Evolutionary conservation across 352 stramenopile genomes (phyloP).

Genomic region (Globisporangium middletonii): DNA sequence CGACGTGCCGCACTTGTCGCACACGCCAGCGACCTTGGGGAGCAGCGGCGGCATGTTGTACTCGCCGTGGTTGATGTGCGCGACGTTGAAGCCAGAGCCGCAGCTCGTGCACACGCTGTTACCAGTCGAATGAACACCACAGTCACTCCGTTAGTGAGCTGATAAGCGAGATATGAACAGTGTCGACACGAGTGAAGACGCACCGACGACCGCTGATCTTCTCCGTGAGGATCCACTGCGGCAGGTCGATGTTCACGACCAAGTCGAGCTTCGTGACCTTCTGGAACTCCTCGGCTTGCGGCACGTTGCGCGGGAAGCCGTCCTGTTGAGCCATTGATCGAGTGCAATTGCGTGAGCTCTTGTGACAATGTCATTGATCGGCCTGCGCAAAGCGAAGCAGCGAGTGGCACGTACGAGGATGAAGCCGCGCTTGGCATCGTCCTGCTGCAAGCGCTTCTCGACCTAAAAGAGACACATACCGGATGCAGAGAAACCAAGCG

Average conservation of each 20-base stretch:
- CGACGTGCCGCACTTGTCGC: constrained; percentile 67
- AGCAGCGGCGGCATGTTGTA: constrained; percentile 89
- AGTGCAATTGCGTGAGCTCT: not conserved
- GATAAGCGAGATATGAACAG: not conserved
- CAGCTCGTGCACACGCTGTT: constrained; percentile 76
- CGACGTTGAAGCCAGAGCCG: constrained; percentile 85
- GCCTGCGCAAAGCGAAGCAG: not conserved
- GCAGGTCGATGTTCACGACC: constrained; percentile 87
- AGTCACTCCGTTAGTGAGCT: not conserved
- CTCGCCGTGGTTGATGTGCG: constrained; percentile 79
- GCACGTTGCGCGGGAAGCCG: constrained; percentile 86
- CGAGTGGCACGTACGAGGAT: constrained; percentile 43
- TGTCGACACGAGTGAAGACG: constrained; percentile 5
- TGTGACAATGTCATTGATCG: not conserved
- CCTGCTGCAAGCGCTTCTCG: constrained; percentile 58
- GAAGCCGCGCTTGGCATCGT: constrained; percentile 74
- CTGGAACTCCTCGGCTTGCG: constrained; percentile 81
- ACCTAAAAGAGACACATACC: constrained; percentile 24
- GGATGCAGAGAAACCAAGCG: not conserved
- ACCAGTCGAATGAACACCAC: not conserved
- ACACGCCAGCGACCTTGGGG: constrained; percentile 76
- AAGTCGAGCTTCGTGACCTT: constrained; percentile 67
- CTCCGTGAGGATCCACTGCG: constrained; percentile 83
- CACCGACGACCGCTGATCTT: constrained; percentile 87
- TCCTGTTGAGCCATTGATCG: constrained; percentile 26